Conservation (phyloP, 495 filamentous ascomycete species). For the Penicillium diatomitis region DNA sequence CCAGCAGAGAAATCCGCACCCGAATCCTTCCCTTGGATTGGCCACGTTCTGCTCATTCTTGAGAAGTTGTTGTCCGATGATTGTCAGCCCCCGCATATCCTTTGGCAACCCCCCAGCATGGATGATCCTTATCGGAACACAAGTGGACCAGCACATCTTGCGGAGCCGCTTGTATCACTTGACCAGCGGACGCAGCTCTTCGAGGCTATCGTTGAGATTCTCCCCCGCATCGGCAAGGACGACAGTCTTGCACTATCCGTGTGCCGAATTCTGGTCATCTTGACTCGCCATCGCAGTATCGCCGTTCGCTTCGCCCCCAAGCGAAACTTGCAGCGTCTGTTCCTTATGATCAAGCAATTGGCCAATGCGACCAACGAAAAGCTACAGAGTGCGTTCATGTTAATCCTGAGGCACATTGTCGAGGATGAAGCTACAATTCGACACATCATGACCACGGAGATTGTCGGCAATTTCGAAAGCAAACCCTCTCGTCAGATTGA, state of each 20-base stretch:
- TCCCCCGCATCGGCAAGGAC: constrained; percentile 82
- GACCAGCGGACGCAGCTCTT: constrained; percentile 64
- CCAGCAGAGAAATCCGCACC: constrained; percentile 51
- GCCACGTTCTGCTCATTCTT: constrained; percentile 78
- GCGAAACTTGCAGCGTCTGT: constrained; percentile 78
- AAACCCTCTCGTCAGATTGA: constrained; percentile 59
- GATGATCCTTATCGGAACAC: constrained; percentile 36
- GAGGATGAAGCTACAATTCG: constrained; percentile 88
- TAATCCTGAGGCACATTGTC: constrained; percentile 83
- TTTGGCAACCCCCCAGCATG: constrained; percentile 58
- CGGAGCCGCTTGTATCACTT: constrained; percentile 53
- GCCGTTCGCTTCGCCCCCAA: constrained; percentile 75
- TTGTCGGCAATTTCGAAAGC: constrained; percentile 60
- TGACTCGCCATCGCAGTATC: constrained; percentile 69
- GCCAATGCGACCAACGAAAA: constrained; percentile 65
- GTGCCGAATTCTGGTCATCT: constrained; percentile 76
- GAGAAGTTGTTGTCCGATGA: constrained; percentile 87
- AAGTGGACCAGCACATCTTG: constrained; percentile 44
- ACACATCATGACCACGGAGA: constrained; percentile 89
- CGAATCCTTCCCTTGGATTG: constrained; percentile 82
- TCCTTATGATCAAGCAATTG: constrained; percentile 89
- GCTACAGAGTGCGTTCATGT: constrained; percentile 72
- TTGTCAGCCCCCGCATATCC: constrained; percentile 64
- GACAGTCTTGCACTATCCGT: constrained; percentile 75
- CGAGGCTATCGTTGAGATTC: constrained; percentile 64